phyloP scores from a whole-genome alignment of 164 flowering plant genomes.

The Malania oleifera region DNA sequence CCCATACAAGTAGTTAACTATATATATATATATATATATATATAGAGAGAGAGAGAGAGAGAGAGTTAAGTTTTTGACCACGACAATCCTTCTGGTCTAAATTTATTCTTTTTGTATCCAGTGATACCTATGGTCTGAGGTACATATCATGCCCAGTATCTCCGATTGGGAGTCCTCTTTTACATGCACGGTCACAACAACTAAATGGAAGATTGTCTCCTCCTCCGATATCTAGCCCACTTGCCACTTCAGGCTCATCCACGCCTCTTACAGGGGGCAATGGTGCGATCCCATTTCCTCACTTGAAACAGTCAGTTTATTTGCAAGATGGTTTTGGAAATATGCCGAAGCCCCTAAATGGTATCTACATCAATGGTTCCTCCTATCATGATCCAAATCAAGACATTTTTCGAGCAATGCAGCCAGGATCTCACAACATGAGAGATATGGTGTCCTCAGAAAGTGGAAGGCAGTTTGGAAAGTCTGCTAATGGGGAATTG shows the following conservation, averaged over 20 bases:
- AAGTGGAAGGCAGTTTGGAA: constrained; percentile 48
- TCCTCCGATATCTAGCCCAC: constrained; percentile 82
- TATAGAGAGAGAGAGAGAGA: no score
- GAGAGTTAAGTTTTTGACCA: background rate
- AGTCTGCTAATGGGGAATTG: constrained; percentile 35
- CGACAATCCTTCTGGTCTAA: constrained; percentile 4
- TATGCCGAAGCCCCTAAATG: constrained; percentile 40
- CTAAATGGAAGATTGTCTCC: constrained; percentile 72
- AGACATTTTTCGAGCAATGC: constrained; percentile 56
- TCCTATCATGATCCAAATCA: constrained; percentile 48
- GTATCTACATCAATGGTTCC: constrained; percentile 30
- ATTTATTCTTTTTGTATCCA: constrained; percentile 26
- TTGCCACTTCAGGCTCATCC: constrained; percentile 69
- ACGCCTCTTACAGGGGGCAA: constrained; percentile 81
- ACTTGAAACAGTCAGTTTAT: constrained; percentile 41
- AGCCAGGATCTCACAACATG: constrained; percentile 50
- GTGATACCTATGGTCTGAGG: constrained; percentile 53
- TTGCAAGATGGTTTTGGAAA: constrained; percentile 54
- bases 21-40: no score
- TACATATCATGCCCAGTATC: constrained; percentile 91
- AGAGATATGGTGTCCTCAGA: constrained; percentile 42
- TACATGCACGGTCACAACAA: constrained; percentile 63
- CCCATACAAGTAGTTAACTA: no score
- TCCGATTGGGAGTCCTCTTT: constrained; percentile 80
- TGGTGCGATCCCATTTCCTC: constrained; percentile 70